A percentile compares a stretch with the other conserved stretches of the same genome.
phyloP scores from a whole-genome alignment of 495 filamentous ascomycete genomes.

The Thermothielavioides terrestris region DNA sequence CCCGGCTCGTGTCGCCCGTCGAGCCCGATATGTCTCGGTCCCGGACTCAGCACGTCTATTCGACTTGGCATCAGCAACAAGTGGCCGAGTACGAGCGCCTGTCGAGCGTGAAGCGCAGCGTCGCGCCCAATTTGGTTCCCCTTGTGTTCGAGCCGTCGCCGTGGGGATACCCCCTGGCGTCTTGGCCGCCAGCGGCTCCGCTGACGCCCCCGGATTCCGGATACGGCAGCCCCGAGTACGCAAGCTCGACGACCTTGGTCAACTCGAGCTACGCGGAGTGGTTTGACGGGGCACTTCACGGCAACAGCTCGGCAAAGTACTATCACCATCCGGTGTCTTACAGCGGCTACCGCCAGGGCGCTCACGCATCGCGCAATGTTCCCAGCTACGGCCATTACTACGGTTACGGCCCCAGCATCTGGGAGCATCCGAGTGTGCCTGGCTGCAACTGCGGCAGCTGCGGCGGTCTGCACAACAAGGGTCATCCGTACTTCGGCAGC shows the following conservation, averaged over 20 bases:
- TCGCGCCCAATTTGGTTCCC: slow-evolving; percentile 33
- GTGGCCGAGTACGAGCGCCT: slow-evolving; percentile 43
- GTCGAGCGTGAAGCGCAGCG: slow-evolving; percentile 35
- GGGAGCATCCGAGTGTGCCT: slow-evolving; percentile 50
- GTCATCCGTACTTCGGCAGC: slow-evolving; percentile 56
- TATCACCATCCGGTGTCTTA: slow-evolving; percentile 32
- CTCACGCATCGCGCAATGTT: slow-evolving; percentile 29
- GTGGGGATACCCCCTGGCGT: slow-evolving; percentile 20
- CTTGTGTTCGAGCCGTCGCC: slow-evolving; percentile 44
- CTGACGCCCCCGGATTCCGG: slow-evolving; percentile 44
- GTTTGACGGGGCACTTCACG: slow-evolving; percentile 32
- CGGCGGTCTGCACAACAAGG: slow-evolving; percentile 41
- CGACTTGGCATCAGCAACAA: slow-evolving; percentile 46
- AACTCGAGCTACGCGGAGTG: slow-evolving; percentile 41
- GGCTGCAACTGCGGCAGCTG: slow-evolving; percentile 66
- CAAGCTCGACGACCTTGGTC: slow-evolving; percentile 34
- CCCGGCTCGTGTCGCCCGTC: slow-evolving; percentile 55
- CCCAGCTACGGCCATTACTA: slow-evolving; percentile 32
- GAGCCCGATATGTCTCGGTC: slow-evolving; percentile 50
- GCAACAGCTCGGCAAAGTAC: slow-evolving; percentile 23
- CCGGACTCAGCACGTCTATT: slow-evolving; percentile 31
- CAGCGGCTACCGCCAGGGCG: slow-evolving; percentile 45
- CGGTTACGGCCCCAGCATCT: slow-evolving; percentile 49
- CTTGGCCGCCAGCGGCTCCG: slow-evolving; percentile 34
- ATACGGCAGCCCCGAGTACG: slow-evolving; percentile 44